These are phyloP conservation scores for Artemisia argyi DNA, from an alignment of 129 eudicot species.

Conservation along the genomic window DNA sequence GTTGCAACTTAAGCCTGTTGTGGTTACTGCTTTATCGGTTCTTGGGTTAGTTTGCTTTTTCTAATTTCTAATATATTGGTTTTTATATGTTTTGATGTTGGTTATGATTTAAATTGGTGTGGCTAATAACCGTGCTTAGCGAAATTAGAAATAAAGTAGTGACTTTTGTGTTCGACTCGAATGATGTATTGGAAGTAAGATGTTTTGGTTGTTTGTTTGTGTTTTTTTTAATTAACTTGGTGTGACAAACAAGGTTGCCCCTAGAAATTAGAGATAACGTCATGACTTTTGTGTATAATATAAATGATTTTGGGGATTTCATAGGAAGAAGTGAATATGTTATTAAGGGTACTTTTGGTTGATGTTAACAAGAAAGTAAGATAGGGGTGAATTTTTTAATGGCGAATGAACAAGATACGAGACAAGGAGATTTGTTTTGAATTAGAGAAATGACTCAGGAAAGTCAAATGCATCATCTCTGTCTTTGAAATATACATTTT, in stretches of 20 bases:
- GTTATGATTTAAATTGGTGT: conserved; percentile 8
- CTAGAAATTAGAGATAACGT: background rate
- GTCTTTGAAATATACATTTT: background rate
- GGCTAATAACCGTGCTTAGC: background rate
- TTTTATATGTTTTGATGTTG: background rate
- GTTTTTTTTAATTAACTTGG: background rate
- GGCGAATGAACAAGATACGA: background rate
- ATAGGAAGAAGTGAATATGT: background rate
- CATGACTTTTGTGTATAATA: background rate
- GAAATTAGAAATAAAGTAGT: background rate
- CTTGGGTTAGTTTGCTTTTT: conserved; percentile 70
- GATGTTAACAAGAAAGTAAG: conserved; percentile 1
- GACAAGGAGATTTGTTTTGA: background rate
- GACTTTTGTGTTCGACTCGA: background rate
- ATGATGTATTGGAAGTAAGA: background rate
- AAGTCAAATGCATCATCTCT: background rate
- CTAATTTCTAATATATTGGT: background rate
- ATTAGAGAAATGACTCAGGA: background rate
- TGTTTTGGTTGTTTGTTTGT: background rate
- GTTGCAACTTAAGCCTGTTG: conserved; percentile 67
- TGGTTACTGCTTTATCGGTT: conserved; percentile 62
- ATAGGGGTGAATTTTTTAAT: background rate
- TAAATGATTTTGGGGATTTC: background rate
- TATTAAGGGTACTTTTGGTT: background rate
- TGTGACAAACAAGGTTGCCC: background rate